Percentiles rank a stretch among this genome's conserved stretches.
Conservation (phyloP, 176 grass and related monocot species). For the Aegilops tauschii region DNA sequence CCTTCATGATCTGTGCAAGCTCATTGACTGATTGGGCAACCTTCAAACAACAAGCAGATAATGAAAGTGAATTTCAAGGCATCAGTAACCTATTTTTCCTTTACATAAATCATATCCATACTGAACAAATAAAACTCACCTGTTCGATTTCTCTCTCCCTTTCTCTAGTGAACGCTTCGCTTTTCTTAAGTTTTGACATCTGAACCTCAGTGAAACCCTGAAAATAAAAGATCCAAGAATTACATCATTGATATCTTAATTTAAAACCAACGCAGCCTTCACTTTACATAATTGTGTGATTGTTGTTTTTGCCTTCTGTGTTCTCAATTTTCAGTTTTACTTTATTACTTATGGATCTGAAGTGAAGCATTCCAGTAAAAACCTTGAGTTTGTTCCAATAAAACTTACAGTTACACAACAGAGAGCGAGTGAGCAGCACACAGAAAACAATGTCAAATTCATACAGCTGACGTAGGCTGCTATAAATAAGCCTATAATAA, state of each 20-base stretch:
- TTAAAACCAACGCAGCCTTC: not conserved
- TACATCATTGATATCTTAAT: not conserved
- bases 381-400: not conserved
- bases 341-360: not conserved
- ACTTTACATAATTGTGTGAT: not conserved
- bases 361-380: not conserved
- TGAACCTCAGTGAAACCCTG: constrained; percentile 95
- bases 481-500: not conserved
- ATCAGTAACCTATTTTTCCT: not conserved
- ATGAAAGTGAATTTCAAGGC: not conserved
- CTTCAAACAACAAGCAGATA: constrained; percentile 51
- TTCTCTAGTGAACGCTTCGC: constrained; percentile 90
- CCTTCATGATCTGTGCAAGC: constrained; percentile 99
- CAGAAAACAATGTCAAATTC: not conserved
- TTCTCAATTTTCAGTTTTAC: not conserved
- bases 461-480: not conserved
- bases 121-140: constrained; percentile 37
- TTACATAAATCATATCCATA: not conserved
- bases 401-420: not conserved
- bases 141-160: constrained; percentile 95
- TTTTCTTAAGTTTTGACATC: constrained; percentile 93
- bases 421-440: not conserved
- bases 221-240: constrained; percentile 22
- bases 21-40: constrained; percentile 94
- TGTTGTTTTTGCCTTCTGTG: not conserved